Conservation (phyloP, 2,329 filamentous ascomycete species). For the Coniochaeta hoffmannii region DNA sequence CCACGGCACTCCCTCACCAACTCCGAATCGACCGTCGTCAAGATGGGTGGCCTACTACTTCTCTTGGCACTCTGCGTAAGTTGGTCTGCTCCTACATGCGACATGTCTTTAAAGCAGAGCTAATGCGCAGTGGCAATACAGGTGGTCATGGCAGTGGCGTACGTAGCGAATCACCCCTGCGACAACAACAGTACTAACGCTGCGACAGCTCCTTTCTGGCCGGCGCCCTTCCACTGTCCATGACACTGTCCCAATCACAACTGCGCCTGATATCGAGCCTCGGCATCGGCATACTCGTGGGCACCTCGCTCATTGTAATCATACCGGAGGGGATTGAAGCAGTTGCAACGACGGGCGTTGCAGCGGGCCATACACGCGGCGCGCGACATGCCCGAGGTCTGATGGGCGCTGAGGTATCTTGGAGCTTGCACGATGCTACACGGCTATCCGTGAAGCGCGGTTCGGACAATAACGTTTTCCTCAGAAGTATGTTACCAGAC, state of each 20-base stretch:
- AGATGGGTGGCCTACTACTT: conserved; percentile 26
- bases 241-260: conserved; percentile 80
- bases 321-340: conserved; percentile 96
- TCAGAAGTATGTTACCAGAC: not conserved
- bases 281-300: conserved; percentile 88
- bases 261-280: conserved; percentile 84
- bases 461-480: not conserved
- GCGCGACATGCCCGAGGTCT: conserved; percentile 8
- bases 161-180: conserved; percentile 20
- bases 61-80: conserved; percentile 24
- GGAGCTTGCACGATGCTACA: not conserved
- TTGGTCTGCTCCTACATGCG: not conserved
- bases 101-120: conserved; percentile 1
- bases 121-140: conserved; percentile 17
- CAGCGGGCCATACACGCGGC: conserved; percentile 29
- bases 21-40: conserved; percentile 5
- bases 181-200: conserved; percentile 5
- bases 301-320: conserved; percentile 92
- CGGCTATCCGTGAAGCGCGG: not conserved
- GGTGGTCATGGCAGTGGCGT: conserved; percentile 54
- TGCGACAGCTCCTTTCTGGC: conserved; percentile 77
- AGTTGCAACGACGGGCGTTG: conserved; percentile 54
- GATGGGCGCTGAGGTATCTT: not conserved
- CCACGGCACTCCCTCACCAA: conserved; percentile 2
- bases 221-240: conserved; percentile 81